Base-by-base conservation (phyloP, 2,329 filamentous ascomycete species). In the Claviceps quebecensis region DNA sequence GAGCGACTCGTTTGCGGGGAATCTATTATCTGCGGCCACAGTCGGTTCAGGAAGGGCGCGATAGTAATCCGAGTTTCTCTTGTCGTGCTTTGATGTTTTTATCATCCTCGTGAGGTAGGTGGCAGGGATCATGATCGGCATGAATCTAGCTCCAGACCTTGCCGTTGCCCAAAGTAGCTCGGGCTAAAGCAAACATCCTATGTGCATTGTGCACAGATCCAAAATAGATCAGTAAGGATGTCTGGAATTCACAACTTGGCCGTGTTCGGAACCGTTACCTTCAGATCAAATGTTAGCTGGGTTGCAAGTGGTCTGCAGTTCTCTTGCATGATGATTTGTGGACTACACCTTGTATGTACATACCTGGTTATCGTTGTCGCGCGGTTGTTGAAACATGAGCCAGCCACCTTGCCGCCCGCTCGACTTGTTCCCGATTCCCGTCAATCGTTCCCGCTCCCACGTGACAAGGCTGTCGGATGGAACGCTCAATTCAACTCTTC, bases 1-100 rank as follows among this genome's bases (percentile, higher is more conserved):
- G 75, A 72, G 71, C 0, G 69, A 57, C 61, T 63, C 8, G 69
- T 75, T 0, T 72, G 70, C 56, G 65, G 69, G 41, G 26, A 78
- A 72, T 59, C 19, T 19, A 19, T 19, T 19, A 19, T 19, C 55
- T 78, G 53, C 63, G 73, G 34, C 54, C 59, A 13, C 59, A 29
- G 26, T 29, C 8, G 26, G 53, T 59, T 23, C 44, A 37, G 34
- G 9, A 37, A 6, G 14, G 4, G 11, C 4, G 17, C n/a, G 43
- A 13, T 4, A 22, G 40, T 13, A 22, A 14, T 13, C 7, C 4
- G 40, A n/a, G 40, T 17, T 22, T 43, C 38, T 40, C 38, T 40
- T 43, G 40, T 8, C 19, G 40, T 43, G 40, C 40, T 45, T 17
- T 43, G 3, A 29, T 45, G 23, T 11, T 19, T 14, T 45, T 19